Base-by-base conservation (phyloP, 1,139 yeast genomes). In the Pichiaceae sp. region DNA sequence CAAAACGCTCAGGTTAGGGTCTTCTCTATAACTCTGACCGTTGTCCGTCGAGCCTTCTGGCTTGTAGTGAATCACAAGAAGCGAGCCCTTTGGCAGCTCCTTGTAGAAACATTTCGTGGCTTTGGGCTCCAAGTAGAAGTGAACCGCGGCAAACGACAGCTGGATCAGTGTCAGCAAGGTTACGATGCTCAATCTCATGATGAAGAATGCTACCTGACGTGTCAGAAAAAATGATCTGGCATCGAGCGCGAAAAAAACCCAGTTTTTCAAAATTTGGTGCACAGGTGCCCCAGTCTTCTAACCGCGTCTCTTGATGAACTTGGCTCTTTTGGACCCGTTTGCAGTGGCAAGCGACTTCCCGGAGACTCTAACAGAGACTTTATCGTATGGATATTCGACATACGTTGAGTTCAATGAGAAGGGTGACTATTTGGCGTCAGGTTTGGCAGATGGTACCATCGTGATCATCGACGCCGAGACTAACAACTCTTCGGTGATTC, bases 321-420 rank as follows among this genome's bases (percentile, higher is more conserved):
- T 86, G 36, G 71, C 94, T n/a, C 67, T 89, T 17, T 76, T 85
- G 47, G 97, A 89, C 58, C 97, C 97, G 3, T 86, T 87, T 57
- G 78, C 94, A 4, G 87, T 89, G 28, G 81, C 95, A 12, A 89
- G 86, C 53, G 98, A 89, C 54, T 89, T 76, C 51, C 98, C 98
- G 0, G 96, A 89, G 47, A 71, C 82, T 1, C 69, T 86, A 19
- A 72, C 83, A 2, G 75, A 75, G 42, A 76, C 89, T 0, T 62
- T 86, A 34, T 55, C 74, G 43, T 67, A 71, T 57, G 86, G 93
- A 0, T 89, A 81, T 48, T 74, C 95, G 1, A 83, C 86, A 6
- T 75, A 78, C 38, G 69, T 89, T 33, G 75, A 74, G 50, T 85
- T 80, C 63, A 84, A 77, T 49, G 63, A 71, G 12, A 74, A 75